These are phyloP conservation scores for Prunus mira DNA, from an alignment of 306 rosid species.

Conservation along the genomic window DNA sequence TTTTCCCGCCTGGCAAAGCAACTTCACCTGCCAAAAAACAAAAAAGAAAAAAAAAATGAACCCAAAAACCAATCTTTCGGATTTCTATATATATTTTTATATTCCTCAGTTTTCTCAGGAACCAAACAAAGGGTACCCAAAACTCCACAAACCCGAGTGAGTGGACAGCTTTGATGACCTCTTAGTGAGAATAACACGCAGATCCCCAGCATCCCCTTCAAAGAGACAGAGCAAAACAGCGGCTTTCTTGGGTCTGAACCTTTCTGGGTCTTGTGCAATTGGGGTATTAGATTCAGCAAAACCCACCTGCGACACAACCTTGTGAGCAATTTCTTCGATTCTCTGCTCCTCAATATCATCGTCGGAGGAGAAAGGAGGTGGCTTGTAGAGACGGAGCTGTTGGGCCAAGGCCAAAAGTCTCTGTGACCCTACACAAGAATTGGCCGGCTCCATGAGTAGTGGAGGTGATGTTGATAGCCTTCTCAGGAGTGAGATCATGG, in stretches of 20 bases:
- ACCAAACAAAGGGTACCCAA: constrained; percentile 1
- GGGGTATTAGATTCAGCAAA: constrained; percentile 71
- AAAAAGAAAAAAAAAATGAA: neutral
- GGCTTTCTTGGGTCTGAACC: constrained; percentile 66
- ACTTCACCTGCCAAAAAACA: constrained; percentile 67
- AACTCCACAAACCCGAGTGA: constrained; percentile 71
- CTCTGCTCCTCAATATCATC: constrained; percentile 59
- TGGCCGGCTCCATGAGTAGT: constrained; percentile 52
- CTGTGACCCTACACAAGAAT: constrained; percentile 30
- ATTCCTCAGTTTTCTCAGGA: neutral
- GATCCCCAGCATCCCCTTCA: constrained; percentile 80
- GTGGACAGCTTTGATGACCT: constrained; percentile 69
- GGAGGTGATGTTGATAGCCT: constrained; percentile 29
- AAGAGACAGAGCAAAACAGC: constrained; percentile 92
- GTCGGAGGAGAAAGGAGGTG: constrained; percentile 49
- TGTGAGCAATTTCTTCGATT: constrained; percentile 52
- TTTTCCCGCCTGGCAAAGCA: constrained; percentile 94
- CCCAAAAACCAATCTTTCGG: neutral
- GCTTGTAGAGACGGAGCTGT: constrained; percentile 83
- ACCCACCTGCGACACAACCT: constrained; percentile 83
- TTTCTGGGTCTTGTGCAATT: constrained; percentile 40
- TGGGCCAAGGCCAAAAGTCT: constrained; percentile 60
- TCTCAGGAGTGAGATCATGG: constrained; percentile 62
- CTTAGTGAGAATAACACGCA: constrained; percentile 82
- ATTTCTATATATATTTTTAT: neutral